Conservation (phyloP, 805 yeast genomes). For the Starmerella scarabaei region DNA sequence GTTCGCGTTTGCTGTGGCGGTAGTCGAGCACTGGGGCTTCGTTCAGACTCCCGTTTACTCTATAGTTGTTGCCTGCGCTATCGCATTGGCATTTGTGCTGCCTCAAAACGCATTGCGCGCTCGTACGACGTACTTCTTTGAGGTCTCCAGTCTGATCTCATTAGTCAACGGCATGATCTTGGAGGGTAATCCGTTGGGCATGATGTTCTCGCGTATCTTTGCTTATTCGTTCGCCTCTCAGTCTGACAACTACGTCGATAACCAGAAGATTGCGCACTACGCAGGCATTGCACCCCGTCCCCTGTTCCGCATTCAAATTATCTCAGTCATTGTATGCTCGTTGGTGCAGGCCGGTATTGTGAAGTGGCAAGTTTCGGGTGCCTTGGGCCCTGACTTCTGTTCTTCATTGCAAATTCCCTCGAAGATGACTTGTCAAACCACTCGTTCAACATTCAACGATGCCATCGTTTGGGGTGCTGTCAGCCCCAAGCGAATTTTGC, state of each 20-base stretch:
- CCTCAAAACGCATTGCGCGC: conserved; percentile 37
- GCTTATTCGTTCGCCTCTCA: conserved; percentile 52
- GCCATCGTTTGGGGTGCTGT: conserved; percentile 34
- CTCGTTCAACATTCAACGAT: conserved; percentile 37
- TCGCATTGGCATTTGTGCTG: conserved; percentile 39
- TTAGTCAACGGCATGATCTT: conserved; percentile 44
- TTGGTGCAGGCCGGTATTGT: conserved; percentile 25
- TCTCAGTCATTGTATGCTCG: conserved; percentile 23
- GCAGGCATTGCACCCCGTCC: conserved; percentile 48
- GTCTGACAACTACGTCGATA: conserved; percentile 47
- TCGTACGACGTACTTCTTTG: conserved; percentile 37
- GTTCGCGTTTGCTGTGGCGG: conserved; percentile 34
- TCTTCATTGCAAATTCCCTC: conserved; percentile 17
- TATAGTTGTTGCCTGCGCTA: conserved; percentile 33
- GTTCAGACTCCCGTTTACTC: conserved; percentile 50
- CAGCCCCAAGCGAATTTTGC: conserved; percentile 33
- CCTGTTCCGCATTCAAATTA: conserved; percentile 37
- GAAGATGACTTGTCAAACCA: conserved; percentile 29
- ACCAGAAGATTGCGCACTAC: conserved; percentile 44
- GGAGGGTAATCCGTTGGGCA: conserved; percentile 43
- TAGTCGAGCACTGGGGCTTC: conserved; percentile 28
- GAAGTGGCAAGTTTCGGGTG: conserved; percentile 27
- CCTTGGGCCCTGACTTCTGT: conserved; percentile 24
- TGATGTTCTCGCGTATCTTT: conserved; percentile 38
- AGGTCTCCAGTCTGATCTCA: conserved; percentile 37